These are phyloP conservation scores for Pleurotus sapidus DNA, from an alignment of 768 basidiomycete genomes.

Conservation along the genomic window DNA sequence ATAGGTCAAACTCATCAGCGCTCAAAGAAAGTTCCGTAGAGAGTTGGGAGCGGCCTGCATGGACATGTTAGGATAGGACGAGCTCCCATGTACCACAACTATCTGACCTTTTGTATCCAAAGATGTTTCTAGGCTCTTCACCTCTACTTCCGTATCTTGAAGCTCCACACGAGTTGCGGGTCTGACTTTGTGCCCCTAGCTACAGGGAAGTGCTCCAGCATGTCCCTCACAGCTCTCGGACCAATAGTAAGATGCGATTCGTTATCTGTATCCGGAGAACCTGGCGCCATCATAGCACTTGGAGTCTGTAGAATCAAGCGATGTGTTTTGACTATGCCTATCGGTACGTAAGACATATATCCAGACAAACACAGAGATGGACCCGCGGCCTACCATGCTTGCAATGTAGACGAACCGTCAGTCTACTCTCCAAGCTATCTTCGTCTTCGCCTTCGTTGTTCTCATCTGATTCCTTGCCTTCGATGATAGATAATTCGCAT, in stretches of 20 bases:
- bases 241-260: conserved; percentile 73
- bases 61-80: not conserved
- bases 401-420: conserved; percentile 73
- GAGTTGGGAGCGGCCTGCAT: conserved; percentile 56
- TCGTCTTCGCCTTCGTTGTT: conserved; percentile 34
- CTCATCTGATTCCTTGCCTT: conserved; percentile 19
- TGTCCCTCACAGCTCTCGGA: conserved; percentile 68
- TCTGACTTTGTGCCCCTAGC: conserved; percentile 63
- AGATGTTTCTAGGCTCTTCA: conserved; percentile 67
- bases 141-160: conserved; percentile 62
- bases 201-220: conserved; percentile 79
- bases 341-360: conserved; percentile 4
- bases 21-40: conserved; percentile 77
- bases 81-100: not conserved
- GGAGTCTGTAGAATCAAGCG: conserved; percentile 60
- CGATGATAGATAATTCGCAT: conserved; percentile 70
- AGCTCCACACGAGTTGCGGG: conserved; percentile 81
- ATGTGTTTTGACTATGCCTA: conserved; percentile 84
- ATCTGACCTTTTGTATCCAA: conserved; percentile 59
- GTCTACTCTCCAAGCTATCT: conserved; percentile 68
- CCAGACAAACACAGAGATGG: not conserved
- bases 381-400: conserved; percentile 64
- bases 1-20: conserved; percentile 78
- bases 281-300: conserved; percentile 60
- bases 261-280: conserved; percentile 50